Base-by-base conservation (phyloP, 139 green algal species). In the Trebouxia sp. region DNA sequence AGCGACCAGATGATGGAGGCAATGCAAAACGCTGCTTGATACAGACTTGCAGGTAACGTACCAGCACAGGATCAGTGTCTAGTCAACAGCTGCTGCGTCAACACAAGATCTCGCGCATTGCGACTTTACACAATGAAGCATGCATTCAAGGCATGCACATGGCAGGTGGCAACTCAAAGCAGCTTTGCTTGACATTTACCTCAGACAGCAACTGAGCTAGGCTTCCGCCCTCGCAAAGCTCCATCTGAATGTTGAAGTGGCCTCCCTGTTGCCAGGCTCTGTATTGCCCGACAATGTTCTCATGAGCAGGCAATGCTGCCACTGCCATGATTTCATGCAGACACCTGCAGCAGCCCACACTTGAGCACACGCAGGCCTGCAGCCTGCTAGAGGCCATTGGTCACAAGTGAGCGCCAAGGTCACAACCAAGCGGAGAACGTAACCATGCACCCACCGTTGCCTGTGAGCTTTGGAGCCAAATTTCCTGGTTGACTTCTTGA, bases 201-300 rank as follows among this genome's bases (percentile, higher is more conserved):
- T 81, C n/a, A 3, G 43, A 32, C 0, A 87, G 66, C 20, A 87
- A 26, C 38, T 87, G 51, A 1, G 65, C 48, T 32, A 92, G 85
- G 80, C 65, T 91, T 55, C 87, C 87, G 47, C 84, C 87, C 26
- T 87, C 69, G 51, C 85, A 92, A 17, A 86, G 84, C 37, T 94
- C 91, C 82, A 95, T 92, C 45, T 85, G 78, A 24, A 80, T 90
- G 83, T 92, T 93, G 78, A 97, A 94, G 72, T 93, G 85, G 1
- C 80, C 83, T n/a, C 89, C 83, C 82, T 97, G 86, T 85, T 97
- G 93, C 93, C 93, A 97, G 30, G 85, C 89, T 24, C 93, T 82
- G 78, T 92, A 94, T 74, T 93, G 89, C 28, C 58, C 79, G 37
- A 97, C 93, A 43, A 97, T 86, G 87, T 95, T 92, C 15, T 81